Base-by-base conservation (phyloP, 805 yeast species). In the Saccharomycopsis sp. region DNA sequence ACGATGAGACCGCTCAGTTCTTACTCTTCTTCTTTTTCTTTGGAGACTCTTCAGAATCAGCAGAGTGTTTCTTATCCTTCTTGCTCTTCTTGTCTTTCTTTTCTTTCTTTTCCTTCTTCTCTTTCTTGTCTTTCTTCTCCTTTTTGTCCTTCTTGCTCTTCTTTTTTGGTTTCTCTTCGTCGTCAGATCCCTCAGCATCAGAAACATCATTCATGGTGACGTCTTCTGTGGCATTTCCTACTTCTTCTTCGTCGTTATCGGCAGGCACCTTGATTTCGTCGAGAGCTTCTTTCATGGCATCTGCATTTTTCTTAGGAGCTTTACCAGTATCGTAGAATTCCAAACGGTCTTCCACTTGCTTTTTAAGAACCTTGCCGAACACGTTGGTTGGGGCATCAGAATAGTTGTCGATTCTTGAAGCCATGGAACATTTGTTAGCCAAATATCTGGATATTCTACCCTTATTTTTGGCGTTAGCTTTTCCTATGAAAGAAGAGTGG, bases 351-450 rank as follows among this genome's bases (percentile, higher is more conserved):
- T 94, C 99, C 65, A 94, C 98, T 81, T 94, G 99, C 74, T 89
- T 83, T 81, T 90, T 91, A 74, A 94, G 83, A 57, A 91, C 85
- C 67, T 82, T 79, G 73, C 99, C 99, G 67, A 94, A 94, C 55
- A 83, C 89, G 62, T 86, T 87, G 51, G 90, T 79, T 68, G 99
- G 97, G 72, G 86, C 89, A 72, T 94, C 99, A 58, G 97, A 87
- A 75, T 90, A 94, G 78, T 90, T 90, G 77, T 94, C 99, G 69
- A 94, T 92, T 82, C 99, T 90, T 55, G 97, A 90, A 61, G 99
- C 99, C 77, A 94, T 92, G 48, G 99, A 87, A 83, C 98, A 92
- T 78, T 94, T 94, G 87, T 94, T 94, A 65, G 99, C 99, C 75
- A 94, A 80, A 77, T 91, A 94, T 78, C 99, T 87, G 53, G 99